These are phyloP conservation scores for Pulveroboletus sp. DNA, from an alignment of 768 basidiomycete genomes.

Conservation along the genomic window DNA sequence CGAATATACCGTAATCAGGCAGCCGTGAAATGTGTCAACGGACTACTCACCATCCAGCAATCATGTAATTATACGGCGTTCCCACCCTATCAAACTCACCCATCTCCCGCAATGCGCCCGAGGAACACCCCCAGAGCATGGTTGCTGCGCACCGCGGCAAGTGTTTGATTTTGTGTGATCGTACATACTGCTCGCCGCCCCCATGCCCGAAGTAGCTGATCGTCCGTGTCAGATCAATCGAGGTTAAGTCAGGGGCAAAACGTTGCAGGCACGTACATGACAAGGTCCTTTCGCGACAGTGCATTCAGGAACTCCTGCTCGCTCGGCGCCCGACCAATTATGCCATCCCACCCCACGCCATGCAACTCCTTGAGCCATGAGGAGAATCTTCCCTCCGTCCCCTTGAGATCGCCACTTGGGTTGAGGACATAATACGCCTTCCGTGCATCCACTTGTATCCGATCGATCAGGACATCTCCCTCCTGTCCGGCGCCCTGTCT, in stretches of 20 bases:
- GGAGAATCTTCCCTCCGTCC: constrained; percentile 78
- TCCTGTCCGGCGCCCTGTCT: constrained; percentile 16
- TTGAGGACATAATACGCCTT: constrained; percentile 85
- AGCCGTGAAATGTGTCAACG: background rate
- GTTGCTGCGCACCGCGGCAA: constrained; percentile 84
- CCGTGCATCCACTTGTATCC: constrained; percentile 55
- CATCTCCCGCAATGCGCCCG: constrained; percentile 81
- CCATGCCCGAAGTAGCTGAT: constrained; percentile 95
- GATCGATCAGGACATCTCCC: constrained; percentile 32
- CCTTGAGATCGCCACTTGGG: constrained; percentile 83
- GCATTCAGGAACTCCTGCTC: constrained; percentile 81
- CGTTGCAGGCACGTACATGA: constrained; percentile 65
- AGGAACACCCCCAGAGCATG: constrained; percentile 99
- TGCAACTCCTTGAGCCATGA: constrained; percentile 75
- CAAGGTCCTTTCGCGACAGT: constrained; percentile 68
- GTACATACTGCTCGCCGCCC: constrained; percentile 90
- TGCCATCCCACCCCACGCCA: constrained; percentile 75
- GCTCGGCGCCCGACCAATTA: constrained; percentile 68
- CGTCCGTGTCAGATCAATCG: background rate
- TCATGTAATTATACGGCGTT: constrained; percentile 91
- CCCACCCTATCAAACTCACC: constrained; percentile 92
- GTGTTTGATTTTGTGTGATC: constrained; percentile 79
- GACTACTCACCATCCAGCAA: constrained; percentile 86
- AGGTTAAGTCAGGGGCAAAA: background rate
- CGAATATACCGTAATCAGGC: background rate